Conservation (phyloP, 2,329 filamentous ascomycete species). For the Byssoonygena ceratinophila region DNA sequence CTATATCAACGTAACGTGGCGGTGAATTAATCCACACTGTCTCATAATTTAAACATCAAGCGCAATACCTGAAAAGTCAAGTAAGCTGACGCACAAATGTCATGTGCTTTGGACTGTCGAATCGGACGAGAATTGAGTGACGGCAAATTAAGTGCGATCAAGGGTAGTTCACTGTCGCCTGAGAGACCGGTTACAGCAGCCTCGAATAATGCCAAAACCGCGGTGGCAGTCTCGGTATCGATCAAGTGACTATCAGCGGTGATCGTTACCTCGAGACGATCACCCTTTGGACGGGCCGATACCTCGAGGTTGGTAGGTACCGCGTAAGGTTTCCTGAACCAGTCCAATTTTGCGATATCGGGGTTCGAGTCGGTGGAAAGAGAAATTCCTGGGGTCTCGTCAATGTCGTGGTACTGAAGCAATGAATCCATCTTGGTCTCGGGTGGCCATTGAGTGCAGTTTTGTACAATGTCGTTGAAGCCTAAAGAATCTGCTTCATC, state of each 20-base stretch:
- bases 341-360: constrained; percentile 5
- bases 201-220: constrained; percentile 6
- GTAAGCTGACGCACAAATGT: constrained; percentile 10
- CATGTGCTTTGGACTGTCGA: neutral
- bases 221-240: neutral
- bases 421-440: constrained; percentile 29
- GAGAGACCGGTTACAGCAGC: constrained; percentile 5
- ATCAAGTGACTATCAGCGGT: constrained; percentile 5
- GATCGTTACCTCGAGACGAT: constrained; percentile 6
- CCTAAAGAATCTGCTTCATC: constrained; percentile 42
- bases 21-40: neutral
- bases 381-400: constrained; percentile 10
- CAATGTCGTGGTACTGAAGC: constrained; percentile 14
- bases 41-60: constrained; percentile 6
- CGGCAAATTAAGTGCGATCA: neutral
- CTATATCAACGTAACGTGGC: too few species aligned
- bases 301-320: constrained; percentile 10
- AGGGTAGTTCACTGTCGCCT: neutral
- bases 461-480: constrained; percentile 38
- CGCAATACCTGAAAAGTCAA: constrained; percentile 11
- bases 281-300: constrained; percentile 10
- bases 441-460: constrained; percentile 38
- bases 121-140: neutral
- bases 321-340: constrained; percentile 12
- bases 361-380: neutral